phyloP scores from a whole-genome alignment of 2,329 filamentous ascomycete species.

The Cercospora zeae-maydis region DNA sequence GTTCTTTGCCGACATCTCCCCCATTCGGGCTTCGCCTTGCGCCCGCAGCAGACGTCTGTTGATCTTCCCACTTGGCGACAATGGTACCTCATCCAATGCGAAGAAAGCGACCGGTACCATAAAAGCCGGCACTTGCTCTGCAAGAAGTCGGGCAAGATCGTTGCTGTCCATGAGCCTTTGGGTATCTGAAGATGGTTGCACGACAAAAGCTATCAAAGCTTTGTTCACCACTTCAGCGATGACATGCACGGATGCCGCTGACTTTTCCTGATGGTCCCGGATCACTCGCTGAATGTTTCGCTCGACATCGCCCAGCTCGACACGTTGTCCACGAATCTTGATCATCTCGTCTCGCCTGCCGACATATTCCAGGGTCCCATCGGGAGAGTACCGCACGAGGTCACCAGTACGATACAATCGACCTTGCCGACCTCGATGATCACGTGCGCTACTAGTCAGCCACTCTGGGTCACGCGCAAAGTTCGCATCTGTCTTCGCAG shows the following conservation, averaged over 20 bases:
- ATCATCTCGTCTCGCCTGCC: conserved; percentile 72
- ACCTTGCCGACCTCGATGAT: conserved; percentile 29
- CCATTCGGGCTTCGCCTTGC: not conserved
- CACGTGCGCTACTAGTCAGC: not conserved
- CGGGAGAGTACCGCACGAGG: conserved; percentile 37
- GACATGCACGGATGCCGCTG: not conserved
- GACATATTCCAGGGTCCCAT: conserved; percentile 47
- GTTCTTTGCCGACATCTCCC: not conserved
- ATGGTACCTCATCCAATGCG: conserved; percentile 44
- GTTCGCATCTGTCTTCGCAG: conserved; percentile 23
- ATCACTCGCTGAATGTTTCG: not conserved
- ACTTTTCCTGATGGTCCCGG: not conserved
- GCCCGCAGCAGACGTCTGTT: not conserved
- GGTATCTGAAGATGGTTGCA: conserved; percentile 2
- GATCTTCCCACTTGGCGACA: conserved; percentile 45
- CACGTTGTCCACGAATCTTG: conserved; percentile 71
- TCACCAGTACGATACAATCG: conserved; percentile 29
- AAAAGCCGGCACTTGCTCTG: conserved; percentile 29
- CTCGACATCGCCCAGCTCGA: conserved; percentile 71
- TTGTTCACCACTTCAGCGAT: not conserved
- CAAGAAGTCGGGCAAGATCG: not conserved
- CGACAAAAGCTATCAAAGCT: not conserved
- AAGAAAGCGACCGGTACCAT: conserved; percentile 47
- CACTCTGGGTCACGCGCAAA: conserved; percentile 29
- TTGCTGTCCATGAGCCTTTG: conserved; percentile 2